Base-by-base conservation (phyloP, 2,329 filamentous ascomycete genomes). In the Canariomyces notabilis region DNA sequence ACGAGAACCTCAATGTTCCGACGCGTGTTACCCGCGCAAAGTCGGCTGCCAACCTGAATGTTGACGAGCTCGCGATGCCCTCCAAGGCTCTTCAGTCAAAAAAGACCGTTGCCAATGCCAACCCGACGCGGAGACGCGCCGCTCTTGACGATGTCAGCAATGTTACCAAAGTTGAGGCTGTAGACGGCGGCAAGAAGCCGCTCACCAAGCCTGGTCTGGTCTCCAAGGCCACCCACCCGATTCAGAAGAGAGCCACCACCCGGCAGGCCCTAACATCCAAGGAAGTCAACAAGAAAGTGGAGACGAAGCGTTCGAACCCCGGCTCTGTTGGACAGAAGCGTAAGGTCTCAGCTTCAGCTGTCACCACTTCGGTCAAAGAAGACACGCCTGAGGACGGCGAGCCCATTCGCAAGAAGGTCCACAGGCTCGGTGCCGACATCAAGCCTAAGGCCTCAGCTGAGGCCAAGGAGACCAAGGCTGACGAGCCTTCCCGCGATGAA, bases 111-210 rank as follows among this genome's bases (percentile, higher is more conserved):
- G 63, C 59, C 38, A 44, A 43, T 41, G 52, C 45, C 32, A 51
- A 50, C 34, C 44, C 52, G 15, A 66, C 67, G 47, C 79, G 85
- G 62, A 93, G 87, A 72, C 88, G 93, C 63, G 80, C 85, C 59
- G 90, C 88, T 39, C 78, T 98, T 31, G 89, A 87, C 48, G 93
- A 98, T 72, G 86, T 96, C 58, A 97, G 89, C 79, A 98, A 98
- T 71, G 85, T 95, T 54, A 82, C 82, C 59, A 97, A 96, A 67
- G 77, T 77, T 38, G 86, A 87, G 44, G 74, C 68, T 5, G 72
- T 75, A 52, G 85, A 87, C 46, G 80, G n/a, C n/a, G n/a, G 76
- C 57, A 95, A 94, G 76, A 95, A 95, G 75, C 70, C 74, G 37
- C 65, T 73, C 33, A 74, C 73, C 62, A 85, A 89, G 70, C 70